Percentiles rank a stretch among this genome's conserved stretches.
Evolutionary conservation across 1,139 yeast species (phyloP).

Genomic region (Kodamaea fungicola): DNA sequence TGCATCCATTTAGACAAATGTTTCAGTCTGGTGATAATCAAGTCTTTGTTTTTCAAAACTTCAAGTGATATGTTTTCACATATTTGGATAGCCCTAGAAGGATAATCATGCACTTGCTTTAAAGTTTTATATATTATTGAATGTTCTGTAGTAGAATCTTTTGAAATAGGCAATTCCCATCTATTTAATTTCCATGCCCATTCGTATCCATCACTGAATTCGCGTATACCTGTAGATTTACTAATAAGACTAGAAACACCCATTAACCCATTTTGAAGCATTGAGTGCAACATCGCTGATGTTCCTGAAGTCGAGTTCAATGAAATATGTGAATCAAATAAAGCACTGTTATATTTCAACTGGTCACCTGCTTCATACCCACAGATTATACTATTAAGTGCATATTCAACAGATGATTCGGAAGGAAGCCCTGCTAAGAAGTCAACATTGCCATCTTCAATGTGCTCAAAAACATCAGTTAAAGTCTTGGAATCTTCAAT

Average conservation of each 20-base stretch:
- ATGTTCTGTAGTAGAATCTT: conserved; percentile 28
- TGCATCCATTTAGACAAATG: conserved; percentile 27
- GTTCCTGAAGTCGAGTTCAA: conserved; percentile 12
- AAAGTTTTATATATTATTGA: conserved; percentile 46
- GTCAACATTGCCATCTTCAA: conserved; percentile 53
- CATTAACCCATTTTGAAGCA: conserved; percentile 44
- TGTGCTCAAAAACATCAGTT: conserved; percentile 40
- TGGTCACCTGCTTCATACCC: conserved; percentile 35
- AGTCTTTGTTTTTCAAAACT: conserved; percentile 14
- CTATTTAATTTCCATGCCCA: conserved; percentile 70
- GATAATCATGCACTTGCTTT: conserved; percentile 37
- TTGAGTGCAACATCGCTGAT: conserved; percentile 28
- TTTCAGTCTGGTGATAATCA: conserved; percentile 13
- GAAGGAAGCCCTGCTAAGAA: conserved; percentile 61
- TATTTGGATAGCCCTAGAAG: conserved; percentile 11
- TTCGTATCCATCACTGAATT: conserved; percentile 22
- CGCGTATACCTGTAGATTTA: conserved; percentile 9
- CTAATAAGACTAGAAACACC: conserved; percentile 44
- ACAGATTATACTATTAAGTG: conserved; percentile 39
- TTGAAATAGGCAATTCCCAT: conserved; percentile 62
- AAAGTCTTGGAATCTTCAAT: conserved; percentile 18
- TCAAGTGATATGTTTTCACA: conserved; percentile 19
- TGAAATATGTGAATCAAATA: conserved; percentile 44
- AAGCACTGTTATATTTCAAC: conserved; percentile 55
- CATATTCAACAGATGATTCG: conserved; percentile 49